Base-by-base conservation (phyloP, 352 stramenopile species). In the Phytopythium chamaehyphon region DNA sequence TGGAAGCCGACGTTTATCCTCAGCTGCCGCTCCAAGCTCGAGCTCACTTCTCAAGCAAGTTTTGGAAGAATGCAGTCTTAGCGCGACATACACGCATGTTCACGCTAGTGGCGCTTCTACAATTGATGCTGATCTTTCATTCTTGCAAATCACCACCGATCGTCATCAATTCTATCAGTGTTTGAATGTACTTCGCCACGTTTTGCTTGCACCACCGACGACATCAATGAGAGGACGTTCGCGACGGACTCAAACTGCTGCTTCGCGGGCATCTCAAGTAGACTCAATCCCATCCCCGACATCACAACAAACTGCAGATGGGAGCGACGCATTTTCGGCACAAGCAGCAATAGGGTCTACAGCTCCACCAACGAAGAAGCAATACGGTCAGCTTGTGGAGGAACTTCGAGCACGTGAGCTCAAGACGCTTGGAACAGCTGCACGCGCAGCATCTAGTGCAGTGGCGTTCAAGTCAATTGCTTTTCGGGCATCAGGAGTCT, bases 161-260 rank as follows among this genome's bases (percentile, higher is more conserved):
- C 69, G 78, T 5, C 71, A 88, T 26, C 81, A 92, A 49, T 94
- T 94, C 47, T 92, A 88, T 49, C 83, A 94, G 54, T 69, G 90
- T 18, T 61, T 94, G 35, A 84, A 88, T 33, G 81, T 92, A 3
- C 63, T 88, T 39, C 64, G 77, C 7, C 76, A 91, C 50, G 83
- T 94, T 1, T 51, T 92, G 8, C 55, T 94, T 2, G 81, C 83
- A 7, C 81, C 83, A 7, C 83, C 83, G 11, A 77, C 65, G 1
- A 49, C 83, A 15, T 79, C 62, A 1, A 49, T 76, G 6, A 48
- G 63, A 2, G 59, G 55, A 22, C 67, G 76, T 50, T 46, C 61
- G 5, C 74, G 61, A 28, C 61, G 59, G 38, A 53, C 37, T 26
- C 53, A 47, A 59, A 57, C 53, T 59, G 46, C 14, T 50, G 28